Percentiles rank a stretch among this genome's conserved stretches.
phyloP scores from a whole-genome alignment of 1,139 yeast genomes.

The Geotrichum aggregatum region DNA sequence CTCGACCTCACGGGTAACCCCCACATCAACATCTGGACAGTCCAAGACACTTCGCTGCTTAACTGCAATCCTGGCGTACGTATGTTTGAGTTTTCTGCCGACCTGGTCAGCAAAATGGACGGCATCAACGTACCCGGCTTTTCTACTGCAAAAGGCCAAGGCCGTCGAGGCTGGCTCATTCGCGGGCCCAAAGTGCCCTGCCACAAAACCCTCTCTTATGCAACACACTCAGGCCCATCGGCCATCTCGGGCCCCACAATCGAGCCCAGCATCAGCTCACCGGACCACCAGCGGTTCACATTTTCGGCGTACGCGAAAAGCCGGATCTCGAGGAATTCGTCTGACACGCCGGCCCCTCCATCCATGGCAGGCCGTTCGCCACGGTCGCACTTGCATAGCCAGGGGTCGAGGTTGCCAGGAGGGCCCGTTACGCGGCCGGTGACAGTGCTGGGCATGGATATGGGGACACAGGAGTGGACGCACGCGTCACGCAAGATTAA shows the following conservation, averaged over 20 bases:
- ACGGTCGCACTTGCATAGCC: constrained; percentile 7
- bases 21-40: constrained; percentile 48
- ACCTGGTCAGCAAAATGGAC: constrained; percentile 33
- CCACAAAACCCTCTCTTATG: constrained; percentile 21
- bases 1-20: constrained; percentile 53
- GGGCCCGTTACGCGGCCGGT: constrained; percentile 21
- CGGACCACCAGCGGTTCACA: constrained; percentile 26
- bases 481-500: constrained; percentile 36
- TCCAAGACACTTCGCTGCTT: constrained; percentile 50
- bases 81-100: constrained; percentile 41
- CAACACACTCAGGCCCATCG: constrained; percentile 19
- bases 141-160: constrained; percentile 56
- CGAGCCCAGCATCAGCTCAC: constrained; percentile 18
- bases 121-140: constrained; percentile 35
- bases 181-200: constrained; percentile 39
- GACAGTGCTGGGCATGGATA: constrained; percentile 28
- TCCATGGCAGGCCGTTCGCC: constrained; percentile 11
- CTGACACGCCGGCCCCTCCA: constrained; percentile 7
- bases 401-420: neutral
- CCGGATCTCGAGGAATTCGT: constrained; percentile 21
- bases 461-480: constrained; percentile 32
- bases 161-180: constrained; percentile 78
- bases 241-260: constrained; percentile 12
- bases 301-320: constrained; percentile 32
- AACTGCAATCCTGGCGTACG: constrained; percentile 38